Conservation (phyloP, 2,329 filamentous ascomycete genomes). For the Penicillium oxalicum region DNA sequence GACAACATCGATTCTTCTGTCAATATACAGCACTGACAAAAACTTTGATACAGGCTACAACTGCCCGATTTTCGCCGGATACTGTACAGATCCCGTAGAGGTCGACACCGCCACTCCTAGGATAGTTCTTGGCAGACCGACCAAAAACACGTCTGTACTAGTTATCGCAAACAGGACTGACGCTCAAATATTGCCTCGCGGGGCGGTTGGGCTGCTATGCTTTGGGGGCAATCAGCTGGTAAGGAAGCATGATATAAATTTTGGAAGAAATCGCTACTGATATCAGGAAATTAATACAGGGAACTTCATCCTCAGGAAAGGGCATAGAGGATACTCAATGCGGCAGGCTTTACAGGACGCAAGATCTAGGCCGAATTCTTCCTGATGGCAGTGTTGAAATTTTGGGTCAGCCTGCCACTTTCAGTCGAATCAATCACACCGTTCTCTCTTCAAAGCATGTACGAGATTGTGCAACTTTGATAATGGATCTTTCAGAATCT, state of each 20-base stretch:
- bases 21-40: neutral
- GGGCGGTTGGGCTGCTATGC: constrained; percentile 74
- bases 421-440: constrained; percentile 65
- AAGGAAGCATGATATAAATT: constrained; percentile 7
- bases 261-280: neutral
- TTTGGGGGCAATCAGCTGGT: constrained; percentile 81
- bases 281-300: neutral
- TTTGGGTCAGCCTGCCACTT: constrained; percentile 69
- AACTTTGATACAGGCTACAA: neutral
- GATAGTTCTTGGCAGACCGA: constrained; percentile 68
- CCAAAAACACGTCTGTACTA: constrained; percentile 70
- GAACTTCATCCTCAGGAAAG: constrained; percentile 53
- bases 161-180: constrained; percentile 47
- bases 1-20: neutral
- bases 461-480: constrained; percentile 58
- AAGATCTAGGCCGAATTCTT: constrained; percentile 75
- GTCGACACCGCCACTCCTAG: constrained; percentile 55
- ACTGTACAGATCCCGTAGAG: constrained; percentile 65
- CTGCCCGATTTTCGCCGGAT: constrained; percentile 51
- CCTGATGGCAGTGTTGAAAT: constrained; percentile 70
- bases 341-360: constrained; percentile 73
- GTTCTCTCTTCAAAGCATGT: constrained; percentile 51
- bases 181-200: constrained; percentile 57
- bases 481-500: constrained; percentile 43
- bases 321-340: constrained; percentile 63